Evolutionary conservation across 805 yeast species (phyloP).

Genomic region (Kurtzmaniella cleridarum): DNA sequence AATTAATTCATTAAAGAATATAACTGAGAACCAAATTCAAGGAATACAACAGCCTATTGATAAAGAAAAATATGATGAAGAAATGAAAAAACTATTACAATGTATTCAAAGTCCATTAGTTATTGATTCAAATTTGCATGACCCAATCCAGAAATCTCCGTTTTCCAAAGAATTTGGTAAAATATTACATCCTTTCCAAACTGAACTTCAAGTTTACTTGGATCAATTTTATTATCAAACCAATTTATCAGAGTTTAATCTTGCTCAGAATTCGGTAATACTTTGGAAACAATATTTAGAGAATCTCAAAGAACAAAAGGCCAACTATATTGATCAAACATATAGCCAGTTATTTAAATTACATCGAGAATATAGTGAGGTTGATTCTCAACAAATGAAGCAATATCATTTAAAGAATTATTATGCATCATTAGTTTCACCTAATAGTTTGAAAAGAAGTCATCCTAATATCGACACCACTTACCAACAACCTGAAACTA

Average conservation of each 20-base stretch:
- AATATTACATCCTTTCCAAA: conserved; percentile 16
- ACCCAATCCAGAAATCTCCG: conserved; percentile 12
- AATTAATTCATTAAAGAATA: conserved; percentile 25
- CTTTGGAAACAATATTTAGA: conserved; percentile 32
- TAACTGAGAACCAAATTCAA: conserved; percentile 21
- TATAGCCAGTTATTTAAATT: conserved; percentile 21
- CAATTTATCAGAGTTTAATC: conserved; percentile 14
- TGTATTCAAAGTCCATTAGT: conserved; percentile 30
- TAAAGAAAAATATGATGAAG: conserved; percentile 25
- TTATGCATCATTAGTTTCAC: conserved; percentile 21
- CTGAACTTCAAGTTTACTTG: conserved; percentile 18
- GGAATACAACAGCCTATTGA: conserved; percentile 11
- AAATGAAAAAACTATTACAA: conserved; percentile 22
- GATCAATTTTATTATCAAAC: conserved; percentile 28
- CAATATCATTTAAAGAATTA: conserved; percentile 13
- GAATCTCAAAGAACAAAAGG: conserved; percentile 18
- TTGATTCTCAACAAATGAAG: conserved; percentile 11
- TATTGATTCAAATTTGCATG: conserved; percentile 22
- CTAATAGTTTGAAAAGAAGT: conserved; percentile 10
- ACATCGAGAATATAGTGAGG: conserved; percentile 23
- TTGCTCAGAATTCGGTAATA: conserved; percentile 19
- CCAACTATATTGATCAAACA: conserved; percentile 20
- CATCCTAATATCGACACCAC: conserved; percentile 17
- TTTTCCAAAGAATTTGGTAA: conserved; percentile 17
- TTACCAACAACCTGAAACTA: conserved; percentile 17